A percentile compares a stretch with the other conserved stretches of the same genome.
Conservation (phyloP, 73 alveolate genomes). For the Tetrahymena elliotti region DNA sequence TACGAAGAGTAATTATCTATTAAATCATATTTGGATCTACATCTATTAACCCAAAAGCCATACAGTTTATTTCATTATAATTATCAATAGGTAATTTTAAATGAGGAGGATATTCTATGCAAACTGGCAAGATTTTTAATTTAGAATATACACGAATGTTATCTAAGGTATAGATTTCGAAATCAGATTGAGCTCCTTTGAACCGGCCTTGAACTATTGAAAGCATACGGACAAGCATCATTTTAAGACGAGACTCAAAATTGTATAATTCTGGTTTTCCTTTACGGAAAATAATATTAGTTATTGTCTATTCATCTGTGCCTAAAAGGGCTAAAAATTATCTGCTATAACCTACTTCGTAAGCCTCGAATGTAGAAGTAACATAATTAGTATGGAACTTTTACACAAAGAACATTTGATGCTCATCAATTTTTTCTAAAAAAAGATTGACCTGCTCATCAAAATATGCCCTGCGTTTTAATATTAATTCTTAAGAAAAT, state of each 20-base stretch:
- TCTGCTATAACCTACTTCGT: background rate
- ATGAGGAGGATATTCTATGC: background rate
- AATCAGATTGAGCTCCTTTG: background rate
- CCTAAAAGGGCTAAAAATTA: background rate
- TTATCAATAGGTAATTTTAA: background rate
- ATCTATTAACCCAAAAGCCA: background rate
- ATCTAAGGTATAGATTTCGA: background rate
- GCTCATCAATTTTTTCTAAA: background rate
- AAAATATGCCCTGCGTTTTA: background rate
- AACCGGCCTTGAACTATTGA: background rate
- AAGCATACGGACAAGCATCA: background rate
- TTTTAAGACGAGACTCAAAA: background rate
- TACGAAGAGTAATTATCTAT: background rate
- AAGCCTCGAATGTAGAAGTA: background rate
- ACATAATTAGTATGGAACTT: background rate
- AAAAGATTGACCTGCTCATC: background rate
- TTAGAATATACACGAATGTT: background rate
- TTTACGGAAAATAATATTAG: background rate
- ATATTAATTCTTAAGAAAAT: background rate
- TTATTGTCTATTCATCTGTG: background rate
- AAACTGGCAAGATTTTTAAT: background rate
- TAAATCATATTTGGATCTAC: background rate
- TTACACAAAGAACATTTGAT: background rate
- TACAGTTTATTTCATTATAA: background rate
- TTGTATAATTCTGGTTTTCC: background rate